A percentile compares a stretch with the other conserved stretches of the same genome.
Evolutionary conservation across 176 grass and related monocot genomes (phyloP).

Genomic region (Eremochloa ophiuroides): DNA sequence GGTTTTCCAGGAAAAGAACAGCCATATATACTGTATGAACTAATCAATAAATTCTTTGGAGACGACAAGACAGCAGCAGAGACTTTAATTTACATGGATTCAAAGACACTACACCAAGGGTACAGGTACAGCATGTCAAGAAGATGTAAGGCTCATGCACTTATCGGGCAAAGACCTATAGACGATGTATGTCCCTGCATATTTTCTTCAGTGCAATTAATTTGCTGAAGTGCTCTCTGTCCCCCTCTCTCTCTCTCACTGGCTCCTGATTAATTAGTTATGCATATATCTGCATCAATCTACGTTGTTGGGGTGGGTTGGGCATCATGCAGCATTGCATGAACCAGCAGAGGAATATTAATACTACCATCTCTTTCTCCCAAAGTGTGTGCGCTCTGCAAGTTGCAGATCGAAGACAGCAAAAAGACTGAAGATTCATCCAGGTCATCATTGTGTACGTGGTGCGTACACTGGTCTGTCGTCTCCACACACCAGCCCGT

Average conservation of each 20-base stretch:
- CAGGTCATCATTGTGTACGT: slow-evolving; percentile 3
- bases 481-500: background rate
- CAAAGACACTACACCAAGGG: background rate
- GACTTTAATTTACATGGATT: slow-evolving; percentile 7
- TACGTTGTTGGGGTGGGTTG: slow-evolving; percentile 5
- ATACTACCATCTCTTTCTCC: slow-evolving; percentile 7
- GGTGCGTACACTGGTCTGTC: background rate
- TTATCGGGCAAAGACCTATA: background rate
- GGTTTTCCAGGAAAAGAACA: background rate
- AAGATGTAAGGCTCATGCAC: slow-evolving; percentile 5
- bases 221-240: slow-evolving; percentile 23
- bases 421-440: slow-evolving; percentile 8
- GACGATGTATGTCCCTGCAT: background rate
- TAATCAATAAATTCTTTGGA: background rate
- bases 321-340: background rate
- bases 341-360: background rate
- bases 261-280: slow-evolving; percentile 20
- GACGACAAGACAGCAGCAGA: background rate
- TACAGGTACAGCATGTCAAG: slow-evolving; percentile 20
- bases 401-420: background rate
- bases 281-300: slow-evolving; percentile 33
- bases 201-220: slow-evolving; percentile 27
- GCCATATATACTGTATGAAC: background rate
- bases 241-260: background rate
- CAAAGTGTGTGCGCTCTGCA: background rate